Conservation (phyloP, 208 protist genomes). For the Crithidia mellificae region DNA sequence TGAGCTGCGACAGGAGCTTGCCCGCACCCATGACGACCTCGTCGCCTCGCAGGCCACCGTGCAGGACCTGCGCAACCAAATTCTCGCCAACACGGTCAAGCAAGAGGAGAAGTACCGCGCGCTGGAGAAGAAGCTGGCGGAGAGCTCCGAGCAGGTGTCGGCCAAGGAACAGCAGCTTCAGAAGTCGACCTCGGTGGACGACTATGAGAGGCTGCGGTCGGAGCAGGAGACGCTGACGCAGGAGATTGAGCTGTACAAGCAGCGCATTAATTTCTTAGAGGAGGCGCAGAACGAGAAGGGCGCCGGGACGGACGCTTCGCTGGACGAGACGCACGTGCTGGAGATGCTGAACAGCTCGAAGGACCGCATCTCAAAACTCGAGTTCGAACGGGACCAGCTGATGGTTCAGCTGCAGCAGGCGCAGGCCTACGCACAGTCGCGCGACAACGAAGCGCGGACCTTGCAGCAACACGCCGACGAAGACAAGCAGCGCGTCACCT, state of each 20-base stretch:
- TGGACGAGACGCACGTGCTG: constrained; percentile 57
- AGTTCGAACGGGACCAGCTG: constrained; percentile 69
- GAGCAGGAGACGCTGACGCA: constrained; percentile 47
- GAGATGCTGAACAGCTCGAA: constrained; percentile 56
- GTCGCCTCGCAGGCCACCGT: constrained; percentile 20
- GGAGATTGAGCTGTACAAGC: constrained; percentile 42
- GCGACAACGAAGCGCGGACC: constrained; percentile 48
- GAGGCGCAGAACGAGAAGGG: constrained; percentile 11
- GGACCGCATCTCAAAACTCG: constrained; percentile 56
- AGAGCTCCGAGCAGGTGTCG: constrained; percentile 35
- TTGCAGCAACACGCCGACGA: constrained; percentile 52
- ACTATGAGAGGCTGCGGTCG: constrained; percentile 38
- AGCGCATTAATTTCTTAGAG: constrained; percentile 43
- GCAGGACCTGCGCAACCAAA: constrained; percentile 29
- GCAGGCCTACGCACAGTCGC: constrained; percentile 35
- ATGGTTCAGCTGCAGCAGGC: constrained; percentile 51
- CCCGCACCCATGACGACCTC: constrained; percentile 25
- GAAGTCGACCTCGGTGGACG: constrained; percentile 35
- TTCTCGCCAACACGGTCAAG: constrained; percentile 34
- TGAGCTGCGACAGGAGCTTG: constrained; percentile 35
- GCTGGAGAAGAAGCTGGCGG: constrained; percentile 44
- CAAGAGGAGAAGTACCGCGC: constrained; percentile 42
- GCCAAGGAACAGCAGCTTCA: constrained; percentile 34
- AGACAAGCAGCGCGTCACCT: constrained; percentile 81
- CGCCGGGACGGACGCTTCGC: constrained; percentile 6